These are phyloP conservation scores for Torulaspora delbrueckii DNA, from an alignment of 805 yeast species.

Conservation along the genomic window DNA sequence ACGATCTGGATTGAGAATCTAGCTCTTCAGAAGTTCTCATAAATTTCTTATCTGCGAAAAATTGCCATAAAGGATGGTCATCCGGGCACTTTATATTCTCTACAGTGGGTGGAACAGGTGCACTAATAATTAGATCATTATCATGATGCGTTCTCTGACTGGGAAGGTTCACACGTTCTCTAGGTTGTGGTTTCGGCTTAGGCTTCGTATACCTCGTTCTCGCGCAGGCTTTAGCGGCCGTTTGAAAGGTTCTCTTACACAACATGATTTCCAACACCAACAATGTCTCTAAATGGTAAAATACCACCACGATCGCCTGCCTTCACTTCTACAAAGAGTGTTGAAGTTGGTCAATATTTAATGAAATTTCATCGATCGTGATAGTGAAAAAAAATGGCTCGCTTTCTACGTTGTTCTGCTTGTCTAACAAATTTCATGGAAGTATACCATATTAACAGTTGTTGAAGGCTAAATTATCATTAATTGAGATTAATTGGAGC, in stretches of 20 bases:
- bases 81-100: constrained; percentile 66
- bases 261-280: constrained; percentile 5
- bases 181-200: constrained; percentile 26
- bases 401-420: background rate
- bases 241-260: constrained; percentile 34
- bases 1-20: constrained; percentile 58
- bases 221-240: constrained; percentile 32
- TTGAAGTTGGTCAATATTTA: background rate
- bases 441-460: background rate
- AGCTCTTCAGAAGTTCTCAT: constrained; percentile 55
- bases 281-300: background rate
- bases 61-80: constrained; percentile 94
- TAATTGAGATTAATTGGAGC: background rate
- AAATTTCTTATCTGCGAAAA: constrained; percentile 62
- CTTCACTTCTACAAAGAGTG: background rate
- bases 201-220: constrained; percentile 41
- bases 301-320: background rate
- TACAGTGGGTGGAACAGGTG: constrained; percentile 82
- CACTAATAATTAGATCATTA: constrained; percentile 49
- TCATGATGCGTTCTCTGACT: constrained; percentile 29
- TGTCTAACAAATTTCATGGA: background rate
- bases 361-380: background rate
- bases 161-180: constrained; percentile 22
- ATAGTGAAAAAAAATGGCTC: background rate
- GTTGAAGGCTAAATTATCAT: background rate